Conservation (phyloP, 2,329 filamentous ascomycete species). For the Fusarium sp. region DNA sequence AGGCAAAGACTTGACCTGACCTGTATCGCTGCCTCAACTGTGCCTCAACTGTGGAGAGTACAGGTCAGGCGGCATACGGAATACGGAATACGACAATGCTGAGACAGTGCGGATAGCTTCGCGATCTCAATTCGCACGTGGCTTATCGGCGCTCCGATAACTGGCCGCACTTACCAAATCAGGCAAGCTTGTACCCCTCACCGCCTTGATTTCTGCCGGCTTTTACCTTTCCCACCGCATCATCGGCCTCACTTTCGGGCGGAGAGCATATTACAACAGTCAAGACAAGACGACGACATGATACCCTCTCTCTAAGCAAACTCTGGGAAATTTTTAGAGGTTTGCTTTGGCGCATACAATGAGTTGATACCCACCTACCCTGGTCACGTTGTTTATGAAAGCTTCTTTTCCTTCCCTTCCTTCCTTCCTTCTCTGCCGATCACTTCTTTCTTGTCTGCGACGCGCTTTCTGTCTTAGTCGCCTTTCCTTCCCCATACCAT, state of each 20-base stretch:
- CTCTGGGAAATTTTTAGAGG: constrained; percentile 14
- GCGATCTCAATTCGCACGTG: constrained; percentile 15
- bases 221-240: constrained; percentile 5
- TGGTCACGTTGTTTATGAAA: not conserved
- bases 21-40: not conserved
- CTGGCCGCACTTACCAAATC: constrained; percentile 4
- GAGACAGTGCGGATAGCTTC: constrained; percentile 6
- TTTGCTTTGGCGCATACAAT: constrained; percentile 22
- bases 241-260: constrained; percentile 22
- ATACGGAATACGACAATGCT: constrained; percentile 1
- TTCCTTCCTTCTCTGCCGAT: constrained; percentile 18
- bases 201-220: constrained; percentile 42
- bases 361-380: constrained; percentile 24
- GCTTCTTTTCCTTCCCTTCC: not conserved
- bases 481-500: constrained; percentile 41
- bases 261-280: constrained; percentile 27
- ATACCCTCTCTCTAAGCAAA: constrained; percentile 32
- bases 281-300: constrained; percentile 24
- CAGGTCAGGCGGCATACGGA: not conserved
- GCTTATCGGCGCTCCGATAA: constrained; percentile 18
- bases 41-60: not conserved
- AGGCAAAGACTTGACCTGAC: not conserved
- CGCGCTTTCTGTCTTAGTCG: constrained; percentile 36
- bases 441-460: constrained; percentile 28
- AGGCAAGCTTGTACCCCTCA: constrained; percentile 16